Conservation (phyloP, 176 grass and related monocot genomes). For the Elaeis guineensis region DNA sequence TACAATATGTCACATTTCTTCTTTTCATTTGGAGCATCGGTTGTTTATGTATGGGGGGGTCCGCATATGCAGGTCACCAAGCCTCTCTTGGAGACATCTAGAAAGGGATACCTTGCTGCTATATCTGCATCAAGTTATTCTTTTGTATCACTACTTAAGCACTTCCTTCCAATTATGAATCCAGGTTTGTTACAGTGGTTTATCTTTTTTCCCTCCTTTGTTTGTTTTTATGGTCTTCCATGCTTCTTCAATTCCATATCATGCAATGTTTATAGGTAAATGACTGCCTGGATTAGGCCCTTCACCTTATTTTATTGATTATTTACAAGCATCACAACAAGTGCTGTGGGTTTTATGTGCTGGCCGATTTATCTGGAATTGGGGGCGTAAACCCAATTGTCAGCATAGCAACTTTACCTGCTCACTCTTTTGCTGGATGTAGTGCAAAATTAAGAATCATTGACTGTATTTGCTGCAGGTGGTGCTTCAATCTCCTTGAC, state of each 20-base stretch:
- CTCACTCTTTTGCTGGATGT: too few species aligned
- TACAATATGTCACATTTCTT: constrained; percentile 6
- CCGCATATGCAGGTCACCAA: constrained; percentile 55
- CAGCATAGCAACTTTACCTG: too few species aligned
- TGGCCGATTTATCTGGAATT: too few species aligned
- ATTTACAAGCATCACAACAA: too few species aligned
- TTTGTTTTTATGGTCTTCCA: background rate
- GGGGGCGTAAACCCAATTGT: too few species aligned
- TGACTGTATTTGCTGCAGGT: constrained; percentile 35
- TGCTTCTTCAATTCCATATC: background rate
- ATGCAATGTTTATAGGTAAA: background rate
- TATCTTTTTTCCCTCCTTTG: background rate
- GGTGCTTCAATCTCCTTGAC: constrained; percentile 85
- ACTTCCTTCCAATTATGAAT: constrained; percentile 96
- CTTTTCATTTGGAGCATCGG: background rate
- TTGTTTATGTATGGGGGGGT: too few species aligned
- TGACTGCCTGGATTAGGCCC: too few species aligned
- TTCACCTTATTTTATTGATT: too few species aligned
- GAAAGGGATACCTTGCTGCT: constrained; percentile 87
- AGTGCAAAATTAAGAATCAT: background rate
- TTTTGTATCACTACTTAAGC: constrained; percentile 76
- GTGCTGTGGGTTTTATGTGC: too few species aligned
- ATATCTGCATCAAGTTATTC: constrained; percentile 98
- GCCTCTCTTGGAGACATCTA: constrained; percentile 86
- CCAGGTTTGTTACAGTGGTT: constrained; percentile 36